These are phyloP conservation scores for Pseudogymnoascus pannorum DNA, from an alignment of 2,329 filamentous ascomycete genomes.

Conservation along the genomic window DNA sequence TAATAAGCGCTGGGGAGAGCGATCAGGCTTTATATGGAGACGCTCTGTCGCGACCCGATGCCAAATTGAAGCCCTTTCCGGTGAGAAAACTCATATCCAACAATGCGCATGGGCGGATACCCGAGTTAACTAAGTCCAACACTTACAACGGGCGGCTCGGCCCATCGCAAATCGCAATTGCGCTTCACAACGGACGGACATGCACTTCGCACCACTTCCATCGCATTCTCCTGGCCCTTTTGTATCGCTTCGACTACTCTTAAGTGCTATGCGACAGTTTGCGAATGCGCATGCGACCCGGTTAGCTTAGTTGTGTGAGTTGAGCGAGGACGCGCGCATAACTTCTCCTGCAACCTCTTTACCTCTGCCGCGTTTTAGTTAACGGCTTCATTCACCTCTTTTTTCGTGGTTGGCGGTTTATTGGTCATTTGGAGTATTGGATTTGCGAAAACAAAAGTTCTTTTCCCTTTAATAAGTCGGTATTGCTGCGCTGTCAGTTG, in stretches of 20 bases:
- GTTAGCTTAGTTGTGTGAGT: neutral
- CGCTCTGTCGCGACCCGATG: neutral
- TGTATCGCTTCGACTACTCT: neutral
- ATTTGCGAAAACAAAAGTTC: neutral
- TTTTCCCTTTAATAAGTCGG: neutral
- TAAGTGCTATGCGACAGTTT: constrained; percentile 5
- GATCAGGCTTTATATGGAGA: constrained; percentile 3
- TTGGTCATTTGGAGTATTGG: constrained; percentile 6
- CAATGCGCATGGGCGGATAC: constrained; percentile 1
- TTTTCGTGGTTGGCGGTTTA: neutral
- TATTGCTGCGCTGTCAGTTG: constrained; percentile 1
- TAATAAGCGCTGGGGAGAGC: neutral
- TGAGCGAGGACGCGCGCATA: neutral
- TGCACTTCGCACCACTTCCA: neutral
- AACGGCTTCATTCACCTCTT: neutral
- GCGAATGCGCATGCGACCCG: constrained; percentile 1
- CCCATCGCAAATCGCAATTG: constrained; percentile 4
- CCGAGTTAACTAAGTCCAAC: neutral
- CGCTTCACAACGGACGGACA: neutral
- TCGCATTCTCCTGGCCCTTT: neutral
- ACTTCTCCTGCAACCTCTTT: neutral
- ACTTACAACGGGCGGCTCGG: neutral
- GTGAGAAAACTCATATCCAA: neutral
- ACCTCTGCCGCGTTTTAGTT: neutral
- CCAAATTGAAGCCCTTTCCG: neutral